Evolutionary conservation across 2,329 filamentous ascomycete genomes (phyloP), one percentile per base, ranked within the genome.

Genomic region (Conoideocrella luteorostrata): DNA sequence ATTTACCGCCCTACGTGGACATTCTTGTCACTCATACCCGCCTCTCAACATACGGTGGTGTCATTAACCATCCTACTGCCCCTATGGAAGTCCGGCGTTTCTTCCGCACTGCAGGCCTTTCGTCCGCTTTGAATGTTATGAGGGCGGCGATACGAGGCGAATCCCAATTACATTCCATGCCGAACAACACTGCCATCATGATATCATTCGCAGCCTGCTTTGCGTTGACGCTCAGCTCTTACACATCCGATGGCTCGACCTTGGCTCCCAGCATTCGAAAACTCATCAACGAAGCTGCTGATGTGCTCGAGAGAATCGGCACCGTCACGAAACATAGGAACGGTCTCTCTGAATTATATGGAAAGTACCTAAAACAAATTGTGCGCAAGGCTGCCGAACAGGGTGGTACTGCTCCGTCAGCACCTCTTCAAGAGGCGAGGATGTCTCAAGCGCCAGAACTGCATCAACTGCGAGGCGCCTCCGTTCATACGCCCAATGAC

Each of bases 131-230:
- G n/a, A 86, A 86, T 46, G 84, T 88, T 4, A 77, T 88, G 70
- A 77, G 84, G 18, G 81, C 80, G 2, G 83, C 83, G 0, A 84
- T 87, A 5, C 83, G 86, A 59, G 83, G 83, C 26, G 84, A 88
- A 56, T 67, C 72, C 0, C 75, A 82, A 48, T 70, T 88, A 0
- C 80, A 80, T 44, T 86, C 83, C 0, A 88, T 88, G 83, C 84
- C 84, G 0, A 88, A 88, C 60, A 88, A 88, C 52, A 86, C 84
- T 0, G 77, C 83, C 44, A 85, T 87, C 50, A 88, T 88, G 84
- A 85, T 88, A 11, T 84, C 82, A 2, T 87, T 86, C 50, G 83
- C 84, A 0, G 81, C 81, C 4, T 84, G 80, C 52, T 84, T 84
- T 48, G 80, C 81, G 0, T 61, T 85, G n/a, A 75, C 77, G 9